phyloP scores from a whole-genome alignment of 2,329 filamentous ascomycete species.

The Trichoderma citrinoviride region DNA sequence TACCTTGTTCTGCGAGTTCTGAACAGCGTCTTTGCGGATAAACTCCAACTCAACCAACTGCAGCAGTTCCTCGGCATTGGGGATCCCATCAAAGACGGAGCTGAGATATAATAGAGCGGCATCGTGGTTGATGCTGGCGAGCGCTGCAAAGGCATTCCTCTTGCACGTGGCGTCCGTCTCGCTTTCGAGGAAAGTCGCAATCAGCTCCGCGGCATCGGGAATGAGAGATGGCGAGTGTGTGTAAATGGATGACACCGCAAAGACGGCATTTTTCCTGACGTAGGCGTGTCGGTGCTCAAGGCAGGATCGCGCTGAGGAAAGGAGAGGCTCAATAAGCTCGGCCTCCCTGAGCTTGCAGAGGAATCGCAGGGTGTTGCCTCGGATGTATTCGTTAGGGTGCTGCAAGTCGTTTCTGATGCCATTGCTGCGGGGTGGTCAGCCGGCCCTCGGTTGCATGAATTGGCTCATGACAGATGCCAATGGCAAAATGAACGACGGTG shows the following conservation, averaged over 20 bases:
- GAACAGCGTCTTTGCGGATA: conserved; percentile 93
- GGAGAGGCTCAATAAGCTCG: conserved; percentile 91
- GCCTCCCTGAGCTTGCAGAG: conserved; percentile 93
- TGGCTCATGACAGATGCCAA: neutral
- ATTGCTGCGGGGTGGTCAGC: conserved; percentile 60
- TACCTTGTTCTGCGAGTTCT: conserved; percentile 92
- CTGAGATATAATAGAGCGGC: conserved; percentile 86
- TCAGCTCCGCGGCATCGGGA: conserved; percentile 90
- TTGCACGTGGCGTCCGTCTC: conserved; percentile 97
- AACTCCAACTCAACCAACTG: conserved; percentile 95
- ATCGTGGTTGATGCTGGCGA: conserved; percentile 88
- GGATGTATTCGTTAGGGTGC: conserved; percentile 96
- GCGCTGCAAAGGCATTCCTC: conserved; percentile 91
- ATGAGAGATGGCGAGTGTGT: conserved; percentile 88
- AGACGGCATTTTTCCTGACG: conserved; percentile 96
- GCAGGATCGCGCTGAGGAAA: conserved; percentile 87
- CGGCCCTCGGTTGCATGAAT: neutral
- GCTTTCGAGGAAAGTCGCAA: conserved; percentile 81
- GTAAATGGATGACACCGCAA: conserved; percentile 89
- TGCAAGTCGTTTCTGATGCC: conserved; percentile 97
- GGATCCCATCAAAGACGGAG: conserved; percentile 86
- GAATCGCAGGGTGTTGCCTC: conserved; percentile 97
- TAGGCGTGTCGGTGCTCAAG: conserved; percentile 96
- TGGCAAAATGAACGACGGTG: neutral
- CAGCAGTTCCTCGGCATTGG: conserved; percentile 89